phyloP scores from a whole-genome alignment of 1,139 yeast species.

The Candida smagusa region DNA sequence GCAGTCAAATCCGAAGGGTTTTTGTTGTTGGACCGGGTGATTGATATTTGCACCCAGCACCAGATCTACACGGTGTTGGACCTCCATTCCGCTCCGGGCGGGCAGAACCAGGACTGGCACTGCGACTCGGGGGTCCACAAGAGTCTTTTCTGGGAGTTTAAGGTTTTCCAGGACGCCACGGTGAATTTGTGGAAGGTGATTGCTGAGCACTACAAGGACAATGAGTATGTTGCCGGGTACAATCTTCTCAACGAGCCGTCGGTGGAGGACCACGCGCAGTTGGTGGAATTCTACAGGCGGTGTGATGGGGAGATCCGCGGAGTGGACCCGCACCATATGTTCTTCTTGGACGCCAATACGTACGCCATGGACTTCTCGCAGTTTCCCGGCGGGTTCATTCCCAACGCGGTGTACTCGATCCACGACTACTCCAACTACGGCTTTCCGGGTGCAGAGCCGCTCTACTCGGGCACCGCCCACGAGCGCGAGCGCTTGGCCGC shows the following conservation, averaged over 20 bases:
- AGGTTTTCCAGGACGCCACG: slow-evolving; percentile 40
- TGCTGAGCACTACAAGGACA: slow-evolving; percentile 39
- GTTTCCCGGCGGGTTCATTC: slow-evolving; percentile 32
- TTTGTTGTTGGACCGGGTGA: slow-evolving; percentile 35
- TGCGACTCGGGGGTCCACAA: slow-evolving; percentile 41
- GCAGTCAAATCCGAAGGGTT: slow-evolving; percentile 39
- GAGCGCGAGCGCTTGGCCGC: slow-evolving; percentile 27
- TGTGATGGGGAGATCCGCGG: slow-evolving; percentile 33
- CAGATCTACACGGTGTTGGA: slow-evolving; percentile 44
- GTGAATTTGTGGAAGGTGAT: slow-evolving; percentile 39
- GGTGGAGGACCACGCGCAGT: slow-evolving; percentile 33
- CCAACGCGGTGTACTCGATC: slow-evolving; percentile 42
- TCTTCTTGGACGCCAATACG: slow-evolving; percentile 45
- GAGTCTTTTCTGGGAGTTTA: slow-evolving; percentile 45
- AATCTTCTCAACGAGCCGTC: slow-evolving; percentile 50
- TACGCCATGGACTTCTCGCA: slow-evolving; percentile 46
- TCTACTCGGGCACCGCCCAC: slow-evolving; percentile 29
- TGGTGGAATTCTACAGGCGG: slow-evolving; percentile 32
- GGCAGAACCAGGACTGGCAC: slow-evolving; percentile 52
- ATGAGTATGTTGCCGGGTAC: slow-evolving; percentile 47
- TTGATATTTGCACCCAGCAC: slow-evolving; percentile 35
- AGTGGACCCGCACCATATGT: slow-evolving; percentile 43
- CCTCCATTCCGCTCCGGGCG: slow-evolving; percentile 46
- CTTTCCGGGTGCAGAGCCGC: slow-evolving; percentile 33
- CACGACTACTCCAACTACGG: slow-evolving; percentile 43